Evolutionary conservation across 2,329 filamentous ascomycete species (phyloP), one percentile per base, ranked within the genome.

Genomic region (Xylariomycetidae sp.): DNA sequence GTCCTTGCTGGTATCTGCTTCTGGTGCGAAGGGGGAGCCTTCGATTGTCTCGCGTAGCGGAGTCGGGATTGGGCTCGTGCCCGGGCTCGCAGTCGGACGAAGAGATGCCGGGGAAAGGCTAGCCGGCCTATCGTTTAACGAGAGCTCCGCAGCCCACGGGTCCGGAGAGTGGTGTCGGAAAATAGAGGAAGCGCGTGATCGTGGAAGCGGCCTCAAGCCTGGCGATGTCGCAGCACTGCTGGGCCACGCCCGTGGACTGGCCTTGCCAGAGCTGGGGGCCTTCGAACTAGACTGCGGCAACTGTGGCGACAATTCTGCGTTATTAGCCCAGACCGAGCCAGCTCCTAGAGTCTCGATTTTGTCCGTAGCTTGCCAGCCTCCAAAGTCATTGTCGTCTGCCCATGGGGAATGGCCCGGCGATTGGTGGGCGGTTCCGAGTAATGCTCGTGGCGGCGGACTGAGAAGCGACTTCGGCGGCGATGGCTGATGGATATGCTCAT

Each of bases 381-480:
- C 57, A 34, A 60, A 54, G 3, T 49, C 54, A 31, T 58, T 56
- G 13, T 64, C 55, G 20, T 61, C 59, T 14, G 54, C 56, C 66
- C 66, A 69, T 13, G 63, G 61, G 8, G 64, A 66, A 12, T 57
- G 52, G 9, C 43, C 48, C 47, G 34, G 42, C 24, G 56, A 45
- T 20, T 52, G 51, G 19, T 50, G 47, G 12, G 47, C 45, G 16
- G 49, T 48, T 28, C 61, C 57, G 31, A 67, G 58, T 31, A 67
- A 61, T 34, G 62, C 63, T 40, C 54, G 60, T 15, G 62, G 63
- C 1, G 64, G 62, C 15, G 60, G 64, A 29, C 63, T 64, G 34
- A 64, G 56, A 27, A 59, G 52, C 20, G 50, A 45, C 32, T 56
- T 57, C 23, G 54, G 45, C 14, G 55, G 53, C 25, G 53, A 56